Conservation (phyloP, 257 asterid genomes). For the Nicotiana benthamiana region DNA sequence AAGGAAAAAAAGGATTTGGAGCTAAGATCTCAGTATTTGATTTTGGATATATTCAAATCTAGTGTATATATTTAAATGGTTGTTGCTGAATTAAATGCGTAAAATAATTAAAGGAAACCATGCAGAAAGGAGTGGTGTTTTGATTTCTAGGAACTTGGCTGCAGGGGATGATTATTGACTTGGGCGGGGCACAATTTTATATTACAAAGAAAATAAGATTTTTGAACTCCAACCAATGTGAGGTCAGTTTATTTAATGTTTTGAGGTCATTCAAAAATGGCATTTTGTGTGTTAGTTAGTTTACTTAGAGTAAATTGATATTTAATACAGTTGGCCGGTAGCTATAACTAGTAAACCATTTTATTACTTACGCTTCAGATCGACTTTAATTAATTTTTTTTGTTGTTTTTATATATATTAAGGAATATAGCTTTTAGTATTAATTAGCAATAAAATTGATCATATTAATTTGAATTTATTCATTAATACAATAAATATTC, state of each 20-base stretch:
- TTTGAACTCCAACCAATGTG: not conserved
- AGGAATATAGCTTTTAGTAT: too few species aligned
- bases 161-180: not conserved
- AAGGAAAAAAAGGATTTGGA: slow-evolving; percentile 9
- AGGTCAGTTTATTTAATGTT: not conserved
- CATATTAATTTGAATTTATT: too few species aligned
- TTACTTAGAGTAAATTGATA: not conserved
- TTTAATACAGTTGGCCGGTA: slow-evolving; percentile 20
- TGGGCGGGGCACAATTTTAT: not conserved
- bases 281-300: slow-evolving; percentile 14
- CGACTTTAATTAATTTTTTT: too few species aligned
- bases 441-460: too few species aligned
- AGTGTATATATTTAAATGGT: not conserved
- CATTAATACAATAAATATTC: too few species aligned
- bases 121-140: not conserved
- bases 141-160: not conserved
- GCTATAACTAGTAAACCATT: not conserved
- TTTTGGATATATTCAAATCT: not conserved
- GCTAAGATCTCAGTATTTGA: not conserved
- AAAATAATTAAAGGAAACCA: not conserved
- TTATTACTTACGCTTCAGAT: too few species aligned
- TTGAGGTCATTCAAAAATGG: slow-evolving; percentile 1
- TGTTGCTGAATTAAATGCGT: not conserved
- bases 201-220: not conserved
- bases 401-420: too few species aligned